Conservation (phyloP, 2,329 filamentous ascomycete species). For the Sarocladiaceae sp. region DNA sequence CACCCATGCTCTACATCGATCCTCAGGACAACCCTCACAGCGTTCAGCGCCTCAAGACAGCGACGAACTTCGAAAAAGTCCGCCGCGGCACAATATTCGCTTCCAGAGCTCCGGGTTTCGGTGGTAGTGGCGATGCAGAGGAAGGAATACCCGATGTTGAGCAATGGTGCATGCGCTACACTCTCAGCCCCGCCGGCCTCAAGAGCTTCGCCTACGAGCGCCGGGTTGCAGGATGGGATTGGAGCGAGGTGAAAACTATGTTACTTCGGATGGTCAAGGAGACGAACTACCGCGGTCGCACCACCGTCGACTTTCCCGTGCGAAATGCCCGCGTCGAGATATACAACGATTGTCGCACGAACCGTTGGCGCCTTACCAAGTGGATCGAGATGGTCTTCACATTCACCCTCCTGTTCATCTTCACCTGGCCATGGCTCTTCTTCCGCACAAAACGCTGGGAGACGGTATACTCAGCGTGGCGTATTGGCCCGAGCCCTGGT, state of each 20-base stretch:
- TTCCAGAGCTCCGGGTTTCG: conserved; percentile 43
- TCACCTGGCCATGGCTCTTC: conserved; percentile 68
- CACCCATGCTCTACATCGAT: conserved; percentile 50
- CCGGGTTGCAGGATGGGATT: conserved; percentile 56
- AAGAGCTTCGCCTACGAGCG: conserved; percentile 52
- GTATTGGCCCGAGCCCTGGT: conserved; percentile 26
- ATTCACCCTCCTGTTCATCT: conserved; percentile 62
- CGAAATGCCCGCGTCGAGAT: conserved; percentile 54
- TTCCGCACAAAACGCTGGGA: conserved; percentile 65
- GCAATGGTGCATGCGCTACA: conserved; percentile 68
- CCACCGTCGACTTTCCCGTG: conserved; percentile 56
- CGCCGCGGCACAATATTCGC: conserved; percentile 61
- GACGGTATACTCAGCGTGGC: conserved; percentile 59
- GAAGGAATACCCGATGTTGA: conserved; percentile 26
- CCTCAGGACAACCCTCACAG: conserved; percentile 16
- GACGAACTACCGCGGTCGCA: conserved; percentile 64
- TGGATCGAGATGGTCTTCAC: conserved; percentile 65
- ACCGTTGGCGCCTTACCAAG: conserved; percentile 58
- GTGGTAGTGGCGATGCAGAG: conserved; percentile 23
- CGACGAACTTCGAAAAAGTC: conserved; percentile 55
- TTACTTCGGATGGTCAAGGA: conserved; percentile 54
- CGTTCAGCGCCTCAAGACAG: conserved; percentile 38
- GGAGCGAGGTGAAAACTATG: conserved; percentile 43
- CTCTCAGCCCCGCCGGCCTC: conserved; percentile 50
- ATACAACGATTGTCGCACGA: conserved; percentile 59